A percentile compares a stretch with the other conserved stretches of the same genome.
phyloP scores from a whole-genome alignment of 805 yeast genomes.

The Ogataea chonburiensis region DNA sequence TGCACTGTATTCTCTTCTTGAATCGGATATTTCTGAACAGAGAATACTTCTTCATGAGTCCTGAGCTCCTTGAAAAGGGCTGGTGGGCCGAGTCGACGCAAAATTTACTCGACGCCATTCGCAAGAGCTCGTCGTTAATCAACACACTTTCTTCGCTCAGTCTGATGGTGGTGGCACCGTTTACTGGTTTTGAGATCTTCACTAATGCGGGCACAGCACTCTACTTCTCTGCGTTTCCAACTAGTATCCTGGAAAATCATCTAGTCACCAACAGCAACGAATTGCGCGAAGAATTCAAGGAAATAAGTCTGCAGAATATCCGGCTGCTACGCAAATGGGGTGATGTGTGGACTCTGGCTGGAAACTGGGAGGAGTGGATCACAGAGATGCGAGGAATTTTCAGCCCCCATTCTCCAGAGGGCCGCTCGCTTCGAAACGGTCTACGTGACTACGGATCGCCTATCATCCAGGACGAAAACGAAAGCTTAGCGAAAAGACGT shows the following conservation, averaged over 20 bases:
- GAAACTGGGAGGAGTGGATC: slow-evolving; percentile 33
- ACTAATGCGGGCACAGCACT: slow-evolving; percentile 37
- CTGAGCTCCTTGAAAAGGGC: slow-evolving; percentile 32
- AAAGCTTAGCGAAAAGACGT: slow-evolving; percentile 4
- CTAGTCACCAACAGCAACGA: slow-evolving; percentile 20
- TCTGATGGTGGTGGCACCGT: slow-evolving; percentile 38
- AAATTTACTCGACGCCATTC: slow-evolving; percentile 26
- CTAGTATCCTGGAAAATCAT: slow-evolving; percentile 22
- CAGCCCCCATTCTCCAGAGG: slow-evolving; percentile 6
- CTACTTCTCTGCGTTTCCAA: slow-evolving; percentile 33
- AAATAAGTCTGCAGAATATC: slow-evolving; percentile 23
- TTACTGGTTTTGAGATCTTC: slow-evolving; percentile 39
- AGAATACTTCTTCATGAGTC: slow-evolving; percentile 37
- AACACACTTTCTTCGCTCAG: slow-evolving; percentile 23
- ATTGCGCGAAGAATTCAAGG: slow-evolving; percentile 21
- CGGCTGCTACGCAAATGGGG: slow-evolving; percentile 31
- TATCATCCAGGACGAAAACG: slow-evolving; percentile 17
- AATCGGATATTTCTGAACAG: slow-evolving; percentile 37
- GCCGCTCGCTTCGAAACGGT: slow-evolving; percentile 7
- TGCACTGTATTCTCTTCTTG: slow-evolving; percentile 34
- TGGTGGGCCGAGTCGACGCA: slow-evolving; percentile 31
- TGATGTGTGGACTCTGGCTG: slow-evolving; percentile 33
- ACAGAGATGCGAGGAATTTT: slow-evolving; percentile 26
- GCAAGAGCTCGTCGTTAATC: slow-evolving; percentile 28
- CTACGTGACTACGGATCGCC: slow-evolving; percentile 18